Conservation (phyloP, 2,329 filamentous ascomycete genomes). For the Aphanocladium album region DNA sequence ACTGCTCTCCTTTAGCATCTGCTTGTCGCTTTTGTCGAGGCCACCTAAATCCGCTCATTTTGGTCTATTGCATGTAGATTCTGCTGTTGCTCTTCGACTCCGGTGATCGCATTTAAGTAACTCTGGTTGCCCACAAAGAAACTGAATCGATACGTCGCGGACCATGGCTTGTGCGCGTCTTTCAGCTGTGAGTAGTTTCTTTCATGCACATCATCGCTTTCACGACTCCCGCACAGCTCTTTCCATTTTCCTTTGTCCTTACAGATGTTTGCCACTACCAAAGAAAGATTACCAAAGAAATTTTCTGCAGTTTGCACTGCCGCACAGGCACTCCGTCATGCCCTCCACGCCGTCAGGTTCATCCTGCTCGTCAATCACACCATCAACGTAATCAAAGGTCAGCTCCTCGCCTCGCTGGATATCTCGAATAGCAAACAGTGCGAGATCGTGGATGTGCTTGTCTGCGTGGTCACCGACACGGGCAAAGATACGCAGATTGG, state of each 20-base stretch:
- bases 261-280: slow-evolving; percentile 45
- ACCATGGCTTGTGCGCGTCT: background rate
- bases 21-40: background rate
- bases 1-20: background rate
- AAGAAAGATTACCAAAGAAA: slow-evolving; percentile 66
- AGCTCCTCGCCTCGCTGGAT: slow-evolving; percentile 64
- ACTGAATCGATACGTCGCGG: no score
- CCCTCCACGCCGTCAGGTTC: slow-evolving; percentile 37
- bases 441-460: slow-evolving; percentile 68
- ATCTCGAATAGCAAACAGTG: slow-evolving; percentile 65
- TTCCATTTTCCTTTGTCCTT: no score
- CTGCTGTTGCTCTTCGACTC: background rate
- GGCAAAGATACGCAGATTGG: slow-evolving; percentile 74
- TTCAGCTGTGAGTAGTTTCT: no score
- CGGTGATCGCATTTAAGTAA: background rate
- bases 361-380: slow-evolving; percentile 48
- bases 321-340: slow-evolving; percentile 59
- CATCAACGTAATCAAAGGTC: slow-evolving; percentile 75
- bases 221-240: no score
- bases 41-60: background rate
- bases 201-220: background rate
- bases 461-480: slow-evolving; percentile 73
- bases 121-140: background rate
- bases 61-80: background rate
- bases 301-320: slow-evolving; percentile 60